phyloP scores from a whole-genome alignment of 495 filamentous ascomycete species.

The Aspergillus asperescens region DNA sequence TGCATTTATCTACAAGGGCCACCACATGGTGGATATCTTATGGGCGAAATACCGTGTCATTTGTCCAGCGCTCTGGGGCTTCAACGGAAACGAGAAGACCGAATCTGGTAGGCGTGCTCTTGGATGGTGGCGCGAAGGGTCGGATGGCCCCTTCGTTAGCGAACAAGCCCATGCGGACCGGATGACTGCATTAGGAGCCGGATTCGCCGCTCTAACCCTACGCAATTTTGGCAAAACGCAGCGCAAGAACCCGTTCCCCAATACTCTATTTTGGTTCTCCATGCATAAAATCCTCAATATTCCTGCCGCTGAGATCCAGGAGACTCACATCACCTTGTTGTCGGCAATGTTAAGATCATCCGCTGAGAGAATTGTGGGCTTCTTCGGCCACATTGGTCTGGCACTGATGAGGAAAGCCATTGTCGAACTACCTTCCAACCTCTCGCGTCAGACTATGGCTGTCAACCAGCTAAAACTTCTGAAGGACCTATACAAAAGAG shows the following conservation, averaged over 20 bases:
- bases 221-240: constrained; percentile 69
- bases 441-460: constrained; percentile 46
- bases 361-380: constrained; percentile 63
- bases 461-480: constrained; percentile 56
- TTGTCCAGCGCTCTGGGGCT: constrained; percentile 85
- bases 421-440: constrained; percentile 59
- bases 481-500: constrained; percentile 51
- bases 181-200: constrained; percentile 79
- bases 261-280: constrained; percentile 71
- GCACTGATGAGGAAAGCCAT: constrained; percentile 60
- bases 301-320: constrained; percentile 57
- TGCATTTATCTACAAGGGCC: constrained; percentile 62
- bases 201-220: constrained; percentile 73
- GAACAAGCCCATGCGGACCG: constrained; percentile 69
- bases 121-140: constrained; percentile 65
- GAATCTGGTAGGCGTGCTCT: constrained; percentile 60
- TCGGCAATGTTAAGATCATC: constrained; percentile 69
- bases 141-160: constrained; percentile 48
- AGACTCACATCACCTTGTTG: constrained; percentile 75
- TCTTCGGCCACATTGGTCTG: constrained; percentile 68
- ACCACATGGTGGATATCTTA: constrained; percentile 75
- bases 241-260: constrained; percentile 70
- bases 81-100: constrained; percentile 70
- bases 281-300: constrained; percentile 70
- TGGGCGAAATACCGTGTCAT: constrained; percentile 77